Base-by-base conservation (phyloP, 176 grass and related monocot species). In the Alopecurus myosuroides region DNA sequence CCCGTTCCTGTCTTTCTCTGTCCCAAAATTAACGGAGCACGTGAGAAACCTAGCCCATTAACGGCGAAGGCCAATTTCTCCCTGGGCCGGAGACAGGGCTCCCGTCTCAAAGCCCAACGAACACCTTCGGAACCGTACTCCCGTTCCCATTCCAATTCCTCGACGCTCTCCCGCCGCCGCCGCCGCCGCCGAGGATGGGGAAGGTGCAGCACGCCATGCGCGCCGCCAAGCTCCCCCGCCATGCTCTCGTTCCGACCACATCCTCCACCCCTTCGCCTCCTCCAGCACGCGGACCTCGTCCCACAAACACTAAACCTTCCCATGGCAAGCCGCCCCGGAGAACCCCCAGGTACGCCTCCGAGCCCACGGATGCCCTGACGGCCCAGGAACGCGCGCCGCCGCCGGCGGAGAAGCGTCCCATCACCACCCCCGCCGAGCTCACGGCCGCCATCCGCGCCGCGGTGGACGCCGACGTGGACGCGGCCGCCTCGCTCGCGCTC, bases 151-250 rank as follows among this genome's bases (percentile, higher is more conserved):
- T 13, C 71, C 48, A 4, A 1, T 53, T 28, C 28, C 31, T 31
- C 70, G 70, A 14, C 25, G 41, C 26, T 0, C 55, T 5, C 10
- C 22, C 34, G 30, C 58, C 77, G 11, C 75, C 70, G 51, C n/a
- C 70, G n/a, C n/a, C 63, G 49, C 49, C 70, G 80, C 23, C 14
- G 34, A 69, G 34, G 74, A 98, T 93, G 89, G 95, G 91, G 39
- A 95, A 87, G 87, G 9, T 64, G 51, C 76, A 74, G 87, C 90
- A 86, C 15, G 82, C 89, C 80, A 80, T 92, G 83, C 92, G 94
- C 75, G 85, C 91, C 26, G 65, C 91, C 18, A 98, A 91, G 82
- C 14, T 83, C 17, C 66, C 91, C 31, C 70, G 25, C 26, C 34
- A 89, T 45, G 46, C 85, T 34, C 20, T 90, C 74, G 46, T 85